Evolutionary conservation across 768 basidiomycete species (phyloP).

Genomic region (Boletus fagicola): DNA sequence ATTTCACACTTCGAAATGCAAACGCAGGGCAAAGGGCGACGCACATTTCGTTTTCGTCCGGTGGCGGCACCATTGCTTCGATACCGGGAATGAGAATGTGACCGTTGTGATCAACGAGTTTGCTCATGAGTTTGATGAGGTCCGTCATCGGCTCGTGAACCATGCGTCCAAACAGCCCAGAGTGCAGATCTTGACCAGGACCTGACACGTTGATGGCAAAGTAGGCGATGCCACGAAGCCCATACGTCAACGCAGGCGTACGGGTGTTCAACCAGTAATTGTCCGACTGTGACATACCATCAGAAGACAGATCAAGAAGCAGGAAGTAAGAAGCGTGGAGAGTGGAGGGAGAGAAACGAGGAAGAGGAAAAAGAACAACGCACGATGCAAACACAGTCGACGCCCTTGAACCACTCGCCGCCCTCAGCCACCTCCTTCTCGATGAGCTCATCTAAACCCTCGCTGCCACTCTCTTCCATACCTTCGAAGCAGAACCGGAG

Average conservation of each 20-base stretch:
- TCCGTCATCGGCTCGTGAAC: conserved; percentile 96
- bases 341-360: background rate
- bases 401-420: conserved; percentile 76
- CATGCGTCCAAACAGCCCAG: conserved; percentile 79
- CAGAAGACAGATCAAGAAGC: background rate
- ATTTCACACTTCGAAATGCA: background rate
- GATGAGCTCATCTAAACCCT: conserved; percentile 88
- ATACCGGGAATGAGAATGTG: conserved; percentile 87
- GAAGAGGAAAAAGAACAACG: conserved; percentile 23
- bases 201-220: conserved; percentile 81
- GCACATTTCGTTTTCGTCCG: conserved; percentile 72
- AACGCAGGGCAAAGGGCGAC: conserved; percentile 16
- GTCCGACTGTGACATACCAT: conserved; percentile 55
- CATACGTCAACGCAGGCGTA: conserved; percentile 81
- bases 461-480: conserved; percentile 95
- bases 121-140: conserved; percentile 78
- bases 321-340: background rate
- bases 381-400: conserved; percentile 93
- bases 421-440: conserved; percentile 66
- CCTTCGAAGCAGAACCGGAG: conserved; percentile 91
- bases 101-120: conserved; percentile 76
- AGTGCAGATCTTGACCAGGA: conserved; percentile 86
- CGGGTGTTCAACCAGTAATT: conserved; percentile 92
- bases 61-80: conserved; percentile 74
- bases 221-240: conserved; percentile 85